Evolutionary conservation across 441 rosid genomes (phyloP), one percentile per base, ranked within the genome.

Genomic region (Erodium trifolium): DNA sequence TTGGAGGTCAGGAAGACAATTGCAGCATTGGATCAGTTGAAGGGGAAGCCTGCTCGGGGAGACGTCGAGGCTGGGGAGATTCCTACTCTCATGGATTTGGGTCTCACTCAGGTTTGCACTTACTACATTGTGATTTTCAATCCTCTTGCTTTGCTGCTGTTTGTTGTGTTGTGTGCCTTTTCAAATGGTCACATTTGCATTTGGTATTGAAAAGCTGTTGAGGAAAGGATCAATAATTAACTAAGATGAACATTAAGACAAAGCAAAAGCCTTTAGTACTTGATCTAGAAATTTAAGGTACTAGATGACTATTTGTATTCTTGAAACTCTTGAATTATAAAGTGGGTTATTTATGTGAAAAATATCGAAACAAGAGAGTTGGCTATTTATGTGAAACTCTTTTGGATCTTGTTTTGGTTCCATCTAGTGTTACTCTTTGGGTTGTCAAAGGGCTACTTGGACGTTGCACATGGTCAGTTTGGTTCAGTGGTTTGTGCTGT

Each of bases 1-100:
- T 63, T 92, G 73, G 90, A 94, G 80, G 73, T 92, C 63, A 86
- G 98, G 89, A 86, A 92, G 83, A 86, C 94, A 0, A 82, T 90
- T 71, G 87, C 83, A 29, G 87, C 87, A 7, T 76, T 86, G 85
- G 96, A 92, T 76, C 96, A 94, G 71, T 72, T 94, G 76, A 94
- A 91, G 80, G 89, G 87, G 35, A 41, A 83, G 72, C 99, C 99
- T 1, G 85, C 93, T 43, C 78, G 90, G 1, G 94, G 94, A 66
- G 97, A 94, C 71, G 93, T 94, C 4, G 96, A 90, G 76, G 78
- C 87, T 73, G 99, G 99, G 0, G 97, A 92, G 43, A 86, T 94
- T 71, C 99, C 99, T 68, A 77, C 97, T 63, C 80, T 94, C 73
- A 66, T 82, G 78, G 98, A 94, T 79, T 82, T 94, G 75, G 97